phyloP scores from a whole-genome alignment of 768 basidiomycete species.

The Pleurotus djamor region DNA sequence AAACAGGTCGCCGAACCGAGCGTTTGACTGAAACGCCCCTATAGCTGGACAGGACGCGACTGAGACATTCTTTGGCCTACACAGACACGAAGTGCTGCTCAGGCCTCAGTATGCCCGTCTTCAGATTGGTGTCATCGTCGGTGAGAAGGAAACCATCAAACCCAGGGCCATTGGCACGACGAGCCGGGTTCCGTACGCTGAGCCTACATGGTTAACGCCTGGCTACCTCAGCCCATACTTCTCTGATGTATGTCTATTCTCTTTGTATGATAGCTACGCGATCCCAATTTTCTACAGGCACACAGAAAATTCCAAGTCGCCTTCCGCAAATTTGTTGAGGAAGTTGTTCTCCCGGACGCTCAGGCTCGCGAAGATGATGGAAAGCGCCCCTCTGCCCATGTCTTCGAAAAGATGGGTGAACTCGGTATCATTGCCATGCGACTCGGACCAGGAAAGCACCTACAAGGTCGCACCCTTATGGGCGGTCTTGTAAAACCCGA shows the following conservation, averaged over 20 bases:
- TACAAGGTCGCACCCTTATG: constrained; percentile 75
- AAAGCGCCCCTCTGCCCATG: constrained; percentile 75
- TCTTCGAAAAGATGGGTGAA: constrained; percentile 83
- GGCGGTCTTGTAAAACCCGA: constrained; percentile 75
- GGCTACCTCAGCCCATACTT: constrained; percentile 14
- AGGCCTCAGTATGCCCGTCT: constrained; percentile 63
- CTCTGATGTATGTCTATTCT: constrained; percentile 13
- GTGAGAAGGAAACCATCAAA: constrained; percentile 48
- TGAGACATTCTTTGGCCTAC: constrained; percentile 70
- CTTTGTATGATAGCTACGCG: constrained; percentile 2
- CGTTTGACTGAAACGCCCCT: background rate
- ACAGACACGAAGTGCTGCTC: constrained; percentile 67
- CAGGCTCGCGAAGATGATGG: constrained; percentile 81
- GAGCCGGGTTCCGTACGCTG: constrained; percentile 51
- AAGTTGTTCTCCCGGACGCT: constrained; percentile 63
- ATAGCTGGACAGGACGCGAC: constrained; percentile 73
- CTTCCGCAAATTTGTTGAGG: constrained; percentile 73
- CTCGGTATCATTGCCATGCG: constrained; percentile 76
- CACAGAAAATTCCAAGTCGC: constrained; percentile 63
- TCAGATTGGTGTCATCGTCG: constrained; percentile 59
- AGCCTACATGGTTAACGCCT: background rate
- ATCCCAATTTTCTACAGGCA: constrained; percentile 23
- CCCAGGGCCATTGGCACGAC: constrained; percentile 44
- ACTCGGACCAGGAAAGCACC: constrained; percentile 82
- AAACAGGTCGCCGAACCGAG: background rate